Evolutionary conservation across 140 eudicot species (phyloP).

Genomic region (Senecio squalidus): DNA sequence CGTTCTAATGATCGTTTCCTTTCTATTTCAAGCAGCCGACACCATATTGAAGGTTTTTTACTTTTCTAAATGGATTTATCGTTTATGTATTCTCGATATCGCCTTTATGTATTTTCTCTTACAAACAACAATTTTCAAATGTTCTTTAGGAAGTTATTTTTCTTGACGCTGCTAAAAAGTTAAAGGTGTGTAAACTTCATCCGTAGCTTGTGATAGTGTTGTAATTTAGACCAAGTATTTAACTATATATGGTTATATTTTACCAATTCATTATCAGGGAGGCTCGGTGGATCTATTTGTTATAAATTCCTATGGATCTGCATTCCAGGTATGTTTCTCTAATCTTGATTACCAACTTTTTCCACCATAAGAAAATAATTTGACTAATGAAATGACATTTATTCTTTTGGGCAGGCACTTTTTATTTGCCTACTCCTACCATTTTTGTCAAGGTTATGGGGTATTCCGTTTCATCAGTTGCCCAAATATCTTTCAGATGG

Average conservation of each 20-base stretch:
- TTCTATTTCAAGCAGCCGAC: slow-evolving; percentile 93
- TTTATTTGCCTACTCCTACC: slow-evolving; percentile 94
- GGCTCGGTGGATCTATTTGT: slow-evolving; percentile 91
- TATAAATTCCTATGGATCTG: slow-evolving; percentile 93
- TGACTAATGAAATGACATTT: neutral
- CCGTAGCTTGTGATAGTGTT: neutral
- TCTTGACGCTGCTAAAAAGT: slow-evolving; percentile 56
- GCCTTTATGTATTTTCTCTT: slow-evolving; percentile 19
- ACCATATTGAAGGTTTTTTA: slow-evolving; percentile 75
- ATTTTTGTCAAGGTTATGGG: slow-evolving; percentile 91
- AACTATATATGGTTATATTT: slow-evolving; percentile 6
- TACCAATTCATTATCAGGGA: slow-evolving; percentile 51
- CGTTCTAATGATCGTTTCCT: slow-evolving; percentile 77
- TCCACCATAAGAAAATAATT: neutral
- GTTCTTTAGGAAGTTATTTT: slow-evolving; percentile 77
- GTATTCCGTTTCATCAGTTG: slow-evolving; percentile 79
- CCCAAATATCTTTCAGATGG: slow-evolving; percentile 89
- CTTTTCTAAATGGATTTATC: slow-evolving; percentile 14
- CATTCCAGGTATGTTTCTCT: slow-evolving; percentile 65
- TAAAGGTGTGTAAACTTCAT: slow-evolving; percentile 46
- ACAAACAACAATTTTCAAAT: slow-evolving; percentile 21
- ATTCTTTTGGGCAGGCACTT: slow-evolving; percentile 56
- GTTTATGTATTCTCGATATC: neutral
- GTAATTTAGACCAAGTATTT: slow-evolving; percentile 5
- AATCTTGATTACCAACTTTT: neutral